Conservation (phyloP, 805 yeast species). For the Ogataea methylovora region DNA sequence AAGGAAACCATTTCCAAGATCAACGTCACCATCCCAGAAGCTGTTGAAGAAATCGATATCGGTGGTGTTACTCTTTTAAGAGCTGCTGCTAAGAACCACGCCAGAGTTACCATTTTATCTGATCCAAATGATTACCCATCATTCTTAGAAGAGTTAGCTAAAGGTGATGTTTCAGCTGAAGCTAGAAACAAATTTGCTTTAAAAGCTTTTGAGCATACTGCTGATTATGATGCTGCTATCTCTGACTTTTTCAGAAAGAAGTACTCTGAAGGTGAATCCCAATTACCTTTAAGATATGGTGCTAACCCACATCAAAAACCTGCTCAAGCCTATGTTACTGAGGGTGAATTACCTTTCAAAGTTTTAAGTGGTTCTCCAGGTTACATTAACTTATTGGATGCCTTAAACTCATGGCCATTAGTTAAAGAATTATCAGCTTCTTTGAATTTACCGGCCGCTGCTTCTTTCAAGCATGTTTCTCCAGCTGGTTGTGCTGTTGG, state of each 20-base stretch:
- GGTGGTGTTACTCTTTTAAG: constrained; percentile 96
- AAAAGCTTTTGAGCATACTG: constrained; percentile 97
- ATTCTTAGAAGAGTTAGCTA: constrained; percentile 68
- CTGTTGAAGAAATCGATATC: constrained; percentile 97
- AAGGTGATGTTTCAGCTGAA: constrained; percentile 63
- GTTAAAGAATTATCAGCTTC: constrained; percentile 95
- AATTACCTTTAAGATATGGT: constrained; percentile 94
- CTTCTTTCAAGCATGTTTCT: constrained; percentile 96
- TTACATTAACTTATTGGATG: constrained; percentile 93
- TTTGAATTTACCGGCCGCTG: constrained; percentile 95
- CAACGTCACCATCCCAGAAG: constrained; percentile 93
- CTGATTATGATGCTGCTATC: constrained; percentile 93
- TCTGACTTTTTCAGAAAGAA: constrained; percentile 97
- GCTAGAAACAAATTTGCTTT: constrained; percentile 81
- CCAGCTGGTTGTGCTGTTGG: constrained; percentile 99
- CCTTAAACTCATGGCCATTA: constrained; percentile 97
- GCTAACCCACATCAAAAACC: constrained; percentile 99
- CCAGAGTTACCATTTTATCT: constrained; percentile 89
- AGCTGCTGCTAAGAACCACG: constrained; percentile 98
- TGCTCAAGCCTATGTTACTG: constrained; percentile 88
- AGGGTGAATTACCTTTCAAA: constrained; percentile 88
- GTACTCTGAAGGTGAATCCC: constrained; percentile 83
- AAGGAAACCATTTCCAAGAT: constrained; percentile 94
- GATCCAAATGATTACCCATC: constrained; percentile 91
- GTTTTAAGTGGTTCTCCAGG: constrained; percentile 96